phyloP scores from a whole-genome alignment of 345 rosid species.

The Excoecaria agallocha region DNA sequence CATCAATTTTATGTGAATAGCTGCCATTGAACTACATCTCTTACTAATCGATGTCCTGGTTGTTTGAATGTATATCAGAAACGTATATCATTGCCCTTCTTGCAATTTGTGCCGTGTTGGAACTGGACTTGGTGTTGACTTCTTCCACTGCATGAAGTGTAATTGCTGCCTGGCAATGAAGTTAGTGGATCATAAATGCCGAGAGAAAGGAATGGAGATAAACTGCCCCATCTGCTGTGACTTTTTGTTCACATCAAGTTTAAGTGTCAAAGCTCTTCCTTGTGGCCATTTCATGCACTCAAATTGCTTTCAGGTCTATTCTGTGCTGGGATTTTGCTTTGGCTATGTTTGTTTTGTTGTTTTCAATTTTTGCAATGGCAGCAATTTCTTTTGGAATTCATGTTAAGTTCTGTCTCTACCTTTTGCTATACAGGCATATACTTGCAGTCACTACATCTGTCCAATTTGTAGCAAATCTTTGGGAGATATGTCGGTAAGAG shows the following conservation, averaged over 20 bases:
- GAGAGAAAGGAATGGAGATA: constrained; percentile 58
- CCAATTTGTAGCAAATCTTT: constrained; percentile 64
- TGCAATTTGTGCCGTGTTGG: constrained; percentile 65
- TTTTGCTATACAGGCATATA: constrained; percentile 46
- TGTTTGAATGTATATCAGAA: constrained; percentile 35
- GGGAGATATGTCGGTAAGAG: constrained; percentile 67
- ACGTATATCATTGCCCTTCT: constrained; percentile 60
- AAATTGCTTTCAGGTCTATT: constrained; percentile 55
- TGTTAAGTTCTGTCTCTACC: constrained; percentile 11
- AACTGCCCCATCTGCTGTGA: constrained; percentile 65
- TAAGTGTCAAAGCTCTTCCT: constrained; percentile 55
- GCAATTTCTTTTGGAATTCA: background rate
- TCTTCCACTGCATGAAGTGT: constrained; percentile 65
- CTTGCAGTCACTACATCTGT: constrained; percentile 60
- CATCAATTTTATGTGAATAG: background rate
- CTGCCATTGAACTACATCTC: constrained; percentile 6
- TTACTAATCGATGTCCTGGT: background rate
- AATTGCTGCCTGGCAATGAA: constrained; percentile 59
- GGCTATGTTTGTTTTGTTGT: constrained; percentile 1
- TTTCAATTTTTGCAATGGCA: background rate
- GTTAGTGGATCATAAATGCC: constrained; percentile 57
- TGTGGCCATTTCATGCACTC: constrained; percentile 72
- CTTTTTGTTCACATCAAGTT: constrained; percentile 54
- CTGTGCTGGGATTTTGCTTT: constrained; percentile 4
- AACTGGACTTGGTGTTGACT: constrained; percentile 59